Evolutionary conservation across 257 asterid species (phyloP).

Genomic region (Ehretia macrophylla): DNA sequence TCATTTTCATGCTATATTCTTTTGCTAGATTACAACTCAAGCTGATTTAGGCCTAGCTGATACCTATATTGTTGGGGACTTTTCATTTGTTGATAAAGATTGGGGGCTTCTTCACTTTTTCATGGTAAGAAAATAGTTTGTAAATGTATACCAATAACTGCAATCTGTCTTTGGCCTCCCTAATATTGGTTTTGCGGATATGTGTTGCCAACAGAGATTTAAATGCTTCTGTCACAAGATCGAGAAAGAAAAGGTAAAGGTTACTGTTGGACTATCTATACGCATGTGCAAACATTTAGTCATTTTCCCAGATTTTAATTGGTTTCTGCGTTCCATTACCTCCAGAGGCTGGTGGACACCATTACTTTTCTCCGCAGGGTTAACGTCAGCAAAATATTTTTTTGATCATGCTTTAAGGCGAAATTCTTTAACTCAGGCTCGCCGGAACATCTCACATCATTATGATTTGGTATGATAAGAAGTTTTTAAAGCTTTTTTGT

Average conservation of each 20-base stretch:
- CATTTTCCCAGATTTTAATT: not conserved
- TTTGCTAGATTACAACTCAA: constrained; percentile 58
- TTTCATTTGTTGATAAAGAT: constrained; percentile 62
- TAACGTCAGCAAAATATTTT: constrained; percentile 90
- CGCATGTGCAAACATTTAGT: not conserved
- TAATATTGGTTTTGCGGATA: constrained; percentile 43
- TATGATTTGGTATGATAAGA: constrained; percentile 60
- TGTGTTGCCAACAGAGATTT: constrained; percentile 70
- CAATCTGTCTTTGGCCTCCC: not conserved
- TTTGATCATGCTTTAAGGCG: constrained; percentile 57
- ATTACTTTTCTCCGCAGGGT: constrained; percentile 56
- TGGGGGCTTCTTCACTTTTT: constrained; percentile 69
- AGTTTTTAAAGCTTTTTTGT: not conserved
- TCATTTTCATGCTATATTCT: not conserved
- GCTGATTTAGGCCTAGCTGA: constrained; percentile 90
- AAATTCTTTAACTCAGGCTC: constrained; percentile 76
- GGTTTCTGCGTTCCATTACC: not conserved
- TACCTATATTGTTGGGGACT: constrained; percentile 76
- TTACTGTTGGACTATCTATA: not conserved
- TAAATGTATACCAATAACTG: not conserved
- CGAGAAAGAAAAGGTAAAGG: constrained; percentile 52
- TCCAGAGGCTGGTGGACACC: constrained; percentile 97
- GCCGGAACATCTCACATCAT: constrained; percentile 76
- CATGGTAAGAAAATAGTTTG: constrained; percentile 44
- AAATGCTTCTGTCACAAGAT: constrained; percentile 35